These are phyloP conservation scores for Platanus orientalis DNA, from an alignment of 164 flowering plant species.

Conservation along the genomic window DNA sequence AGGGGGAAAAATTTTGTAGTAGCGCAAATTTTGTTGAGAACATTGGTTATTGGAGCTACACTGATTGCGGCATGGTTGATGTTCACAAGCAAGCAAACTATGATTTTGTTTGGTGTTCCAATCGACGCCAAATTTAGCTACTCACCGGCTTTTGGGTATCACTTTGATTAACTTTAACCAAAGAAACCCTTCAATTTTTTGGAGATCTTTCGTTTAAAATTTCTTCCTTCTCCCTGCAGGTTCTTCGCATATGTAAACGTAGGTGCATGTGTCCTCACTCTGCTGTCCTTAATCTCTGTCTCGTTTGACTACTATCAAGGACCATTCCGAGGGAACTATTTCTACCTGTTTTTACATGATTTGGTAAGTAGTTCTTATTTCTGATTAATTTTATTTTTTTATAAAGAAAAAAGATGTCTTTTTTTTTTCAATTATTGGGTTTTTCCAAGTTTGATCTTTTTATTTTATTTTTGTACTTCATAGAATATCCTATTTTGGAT, in stretches of 20 bases:
- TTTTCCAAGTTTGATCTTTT: no score
- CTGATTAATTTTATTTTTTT: no score
- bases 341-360: conserved; percentile 37
- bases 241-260: conserved; percentile 38
- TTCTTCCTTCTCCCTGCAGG: conserved; percentile 26
- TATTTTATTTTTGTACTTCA: no score
- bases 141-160: conserved; percentile 43
- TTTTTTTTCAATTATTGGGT: no score
- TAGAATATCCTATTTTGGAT: no score
- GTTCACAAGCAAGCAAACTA: conserved; percentile 31
- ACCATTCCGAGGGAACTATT: conserved; percentile 19
- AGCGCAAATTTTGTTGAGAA: conserved; percentile 35
- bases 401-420: no score
- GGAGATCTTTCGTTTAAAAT: no score
- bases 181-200: no score
- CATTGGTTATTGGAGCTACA: conserved; percentile 33
- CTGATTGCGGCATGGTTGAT: conserved; percentile 23
- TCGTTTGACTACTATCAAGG: not conserved
- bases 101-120: conserved; percentile 16
- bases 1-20: conserved; percentile 8
- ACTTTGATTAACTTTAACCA: not conserved
- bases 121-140: conserved; percentile 35
- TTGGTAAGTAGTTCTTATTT: conserved; percentile 38
- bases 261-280: conserved; percentile 30
- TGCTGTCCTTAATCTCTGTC: conserved; percentile 34